phyloP scores from a whole-genome alignment of 768 basidiomycete genomes.

The Pleurotus pulmonarius region DNA sequence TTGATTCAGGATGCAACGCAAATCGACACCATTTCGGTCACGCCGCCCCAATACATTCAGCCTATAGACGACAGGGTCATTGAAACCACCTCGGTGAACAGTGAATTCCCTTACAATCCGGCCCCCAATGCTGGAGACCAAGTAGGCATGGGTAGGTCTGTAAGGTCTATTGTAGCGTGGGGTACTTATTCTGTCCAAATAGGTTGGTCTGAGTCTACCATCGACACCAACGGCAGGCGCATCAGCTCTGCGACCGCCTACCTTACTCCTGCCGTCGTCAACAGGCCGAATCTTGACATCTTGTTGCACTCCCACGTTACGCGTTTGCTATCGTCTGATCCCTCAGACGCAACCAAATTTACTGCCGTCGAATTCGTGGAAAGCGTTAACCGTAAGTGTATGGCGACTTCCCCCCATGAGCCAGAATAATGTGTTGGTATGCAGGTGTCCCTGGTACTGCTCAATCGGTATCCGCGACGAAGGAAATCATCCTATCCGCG shows the following conservation, averaged over 20 bases:
- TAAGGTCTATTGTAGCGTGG: neutral
- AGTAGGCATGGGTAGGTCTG: constrained; percentile 22
- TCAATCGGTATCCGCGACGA: constrained; percentile 18
- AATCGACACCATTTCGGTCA: constrained; percentile 11
- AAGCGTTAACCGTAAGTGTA: constrained; percentile 7
- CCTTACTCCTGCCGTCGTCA: constrained; percentile 19
- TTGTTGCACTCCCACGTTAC: constrained; percentile 15
- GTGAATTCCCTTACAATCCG: constrained; percentile 25
- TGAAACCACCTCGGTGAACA: constrained; percentile 17
- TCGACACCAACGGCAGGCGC: constrained; percentile 20
- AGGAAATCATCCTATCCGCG: constrained; percentile 34
- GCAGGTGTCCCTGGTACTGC: neutral
- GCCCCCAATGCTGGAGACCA: constrained; percentile 29
- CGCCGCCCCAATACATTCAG: constrained; percentile 15
- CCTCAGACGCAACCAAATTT: neutral
- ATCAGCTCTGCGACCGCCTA: constrained; percentile 28
- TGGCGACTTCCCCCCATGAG: too few relatives aligned
- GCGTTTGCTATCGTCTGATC: neutral
- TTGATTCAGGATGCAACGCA: too few relatives aligned
- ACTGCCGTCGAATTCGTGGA: neutral
- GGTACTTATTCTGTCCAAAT: neutral
- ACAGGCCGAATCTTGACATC: constrained; percentile 28
- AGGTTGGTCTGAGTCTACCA: constrained; percentile 26
- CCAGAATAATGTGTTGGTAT: neutral
- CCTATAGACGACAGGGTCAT: constrained; percentile 18